phyloP scores from a whole-genome alignment of 2,329 filamentous ascomycete genomes.

The Paracoccidioides lutzii region DNA sequence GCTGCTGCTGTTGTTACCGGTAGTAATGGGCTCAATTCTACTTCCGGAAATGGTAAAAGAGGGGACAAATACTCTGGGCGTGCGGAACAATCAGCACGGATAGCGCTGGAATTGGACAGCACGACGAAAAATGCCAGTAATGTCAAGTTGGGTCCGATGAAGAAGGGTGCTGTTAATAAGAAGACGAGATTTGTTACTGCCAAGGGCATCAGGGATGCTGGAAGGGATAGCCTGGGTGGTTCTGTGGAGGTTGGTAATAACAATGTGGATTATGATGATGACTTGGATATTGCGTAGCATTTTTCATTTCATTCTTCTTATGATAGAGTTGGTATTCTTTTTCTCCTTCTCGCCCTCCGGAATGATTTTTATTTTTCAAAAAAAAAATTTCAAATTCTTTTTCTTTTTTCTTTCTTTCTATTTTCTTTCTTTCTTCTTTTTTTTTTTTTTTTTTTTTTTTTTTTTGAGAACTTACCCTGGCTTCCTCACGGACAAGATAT shows the following conservation, averaged over 20 bases:
- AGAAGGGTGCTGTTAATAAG: slow-evolving; percentile 28
- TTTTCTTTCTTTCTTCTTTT: not conserved
- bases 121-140: slow-evolving; percentile 25
- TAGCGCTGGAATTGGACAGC: slow-evolving; percentile 15
- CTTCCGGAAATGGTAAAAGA: not conserved
- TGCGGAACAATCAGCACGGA: not conserved
- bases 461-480: too few relatives aligned
- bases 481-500: not conserved
- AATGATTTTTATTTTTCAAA: not conserved
- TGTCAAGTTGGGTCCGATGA: slow-evolving; percentile 28
- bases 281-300: slow-evolving; percentile 34
- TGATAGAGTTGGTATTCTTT: not conserved
- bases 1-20: not conserved
- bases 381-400: not conserved
- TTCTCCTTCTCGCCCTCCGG: not conserved
- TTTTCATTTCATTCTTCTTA: not conserved
- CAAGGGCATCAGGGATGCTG: slow-evolving; percentile 64
- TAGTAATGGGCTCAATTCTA: not conserved
- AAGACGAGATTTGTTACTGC: slow-evolving; percentile 71
- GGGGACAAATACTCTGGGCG: not conserved
- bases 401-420: not conserved
- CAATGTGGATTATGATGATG: slow-evolving; percentile 38
- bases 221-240: slow-evolving; percentile 54
- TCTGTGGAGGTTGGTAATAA: slow-evolving; percentile 18
- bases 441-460: not conserved